These are phyloP conservation scores for Coprinopsis cinerea DNA, from an alignment of 768 basidiomycete species.

Conservation along the genomic window DNA sequence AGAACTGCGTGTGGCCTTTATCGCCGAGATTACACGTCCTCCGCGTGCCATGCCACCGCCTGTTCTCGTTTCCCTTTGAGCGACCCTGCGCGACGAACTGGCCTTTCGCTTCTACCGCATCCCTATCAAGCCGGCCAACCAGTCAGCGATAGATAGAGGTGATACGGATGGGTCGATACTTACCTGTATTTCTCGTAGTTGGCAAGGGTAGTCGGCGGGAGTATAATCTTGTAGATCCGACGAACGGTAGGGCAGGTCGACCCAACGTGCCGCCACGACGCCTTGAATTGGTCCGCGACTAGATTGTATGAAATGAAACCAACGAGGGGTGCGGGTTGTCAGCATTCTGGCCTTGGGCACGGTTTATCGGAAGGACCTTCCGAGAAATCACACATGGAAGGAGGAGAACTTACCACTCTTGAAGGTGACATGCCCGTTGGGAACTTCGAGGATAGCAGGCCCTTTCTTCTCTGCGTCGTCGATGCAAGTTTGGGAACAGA, in stretches of 20 bases:
- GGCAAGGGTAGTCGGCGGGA: slow-evolving; percentile 40
- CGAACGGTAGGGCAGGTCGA: slow-evolving; percentile 52
- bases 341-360: no score
- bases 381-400: neutral
- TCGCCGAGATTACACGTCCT: slow-evolving; percentile 62
- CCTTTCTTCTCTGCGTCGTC: slow-evolving; percentile 50
- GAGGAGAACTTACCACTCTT: slow-evolving; percentile 45
- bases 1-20: slow-evolving; percentile 49
- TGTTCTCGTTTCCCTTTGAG: slow-evolving; percentile 64
- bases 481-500: slow-evolving; percentile 52
- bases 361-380: neutral
- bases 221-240: slow-evolving; percentile 59
- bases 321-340: no score
- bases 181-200: slow-evolving; percentile 61
- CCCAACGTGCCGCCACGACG: slow-evolving; percentile 59
- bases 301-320: slow-evolving; percentile 6
- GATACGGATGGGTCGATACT: slow-evolving; percentile 9
- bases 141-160: neutral
- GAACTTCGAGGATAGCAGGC: slow-evolving; percentile 56
- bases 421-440: slow-evolving; percentile 54
- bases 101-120: slow-evolving; percentile 52
- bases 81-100: slow-evolving; percentile 49
- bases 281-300: slow-evolving; percentile 65
- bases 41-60: slow-evolving; percentile 71
- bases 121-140: neutral